A percentile compares a stretch with the other conserved stretches of the same genome.
These are phyloP conservation scores for Lolium rigidum DNA, from an alignment of 176 grass and related monocot genomes.

Conservation along the genomic window DNA sequence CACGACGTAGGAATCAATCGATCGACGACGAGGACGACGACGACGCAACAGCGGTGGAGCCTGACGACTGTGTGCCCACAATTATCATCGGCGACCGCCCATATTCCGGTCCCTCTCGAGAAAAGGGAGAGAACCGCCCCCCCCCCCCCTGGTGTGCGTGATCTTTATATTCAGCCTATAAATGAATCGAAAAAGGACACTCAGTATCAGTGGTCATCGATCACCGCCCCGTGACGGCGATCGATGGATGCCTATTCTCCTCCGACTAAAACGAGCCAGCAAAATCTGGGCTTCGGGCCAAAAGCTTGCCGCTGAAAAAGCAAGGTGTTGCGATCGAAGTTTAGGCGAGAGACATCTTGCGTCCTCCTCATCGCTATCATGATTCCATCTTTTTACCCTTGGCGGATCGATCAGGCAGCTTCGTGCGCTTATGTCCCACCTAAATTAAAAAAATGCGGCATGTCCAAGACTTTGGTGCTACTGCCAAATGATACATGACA, in stretches of 20 bases:
- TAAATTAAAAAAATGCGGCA: neutral
- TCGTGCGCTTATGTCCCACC: slow-evolving; percentile 22
- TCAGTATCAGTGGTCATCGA: no score
- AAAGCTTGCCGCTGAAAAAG: slow-evolving; percentile 28
- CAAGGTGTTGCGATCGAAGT: neutral
- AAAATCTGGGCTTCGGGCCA: slow-evolving; percentile 4
- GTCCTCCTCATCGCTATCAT: neutral
- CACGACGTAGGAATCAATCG: neutral
- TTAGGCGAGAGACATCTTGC: neutral
- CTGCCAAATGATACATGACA: neutral
- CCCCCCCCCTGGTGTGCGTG: neutral
- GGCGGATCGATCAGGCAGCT: neutral
- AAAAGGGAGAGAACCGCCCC: neutral
- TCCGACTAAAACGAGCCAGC: slow-evolving; percentile 25
- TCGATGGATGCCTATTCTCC: neutral
- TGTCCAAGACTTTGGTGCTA: neutral
- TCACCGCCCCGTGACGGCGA: neutral
- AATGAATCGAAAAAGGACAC: neutral
- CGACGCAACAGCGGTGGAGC: slow-evolving; percentile 9
- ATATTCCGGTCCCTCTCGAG: slow-evolving; percentile 18
- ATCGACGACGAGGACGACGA: neutral
- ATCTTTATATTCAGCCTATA: slow-evolving; percentile 8
- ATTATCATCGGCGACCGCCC: neutral
- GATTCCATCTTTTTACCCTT: slow-evolving; percentile 23
- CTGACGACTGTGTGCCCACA: slow-evolving; percentile 30